These are phyloP conservation scores for Apiospora marii DNA, from an alignment of 2,329 filamentous ascomycete genomes.

Conservation along the genomic window DNA sequence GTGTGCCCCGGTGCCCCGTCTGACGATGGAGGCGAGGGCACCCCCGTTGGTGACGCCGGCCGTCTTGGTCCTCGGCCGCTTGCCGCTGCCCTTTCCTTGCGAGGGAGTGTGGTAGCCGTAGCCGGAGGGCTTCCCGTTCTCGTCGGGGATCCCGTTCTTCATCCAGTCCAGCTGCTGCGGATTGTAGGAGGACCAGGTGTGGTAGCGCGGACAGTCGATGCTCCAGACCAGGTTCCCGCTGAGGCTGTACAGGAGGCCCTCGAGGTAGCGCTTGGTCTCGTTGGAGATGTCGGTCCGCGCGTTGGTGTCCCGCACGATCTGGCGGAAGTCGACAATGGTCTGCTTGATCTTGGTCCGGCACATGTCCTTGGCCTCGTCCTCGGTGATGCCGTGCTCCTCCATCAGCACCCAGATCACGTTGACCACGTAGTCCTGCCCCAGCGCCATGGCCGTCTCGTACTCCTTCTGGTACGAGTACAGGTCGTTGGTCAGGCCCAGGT, in stretches of 20 bases:
- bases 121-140: no score
- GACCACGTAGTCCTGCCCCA: neutral
- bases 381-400: neutral
- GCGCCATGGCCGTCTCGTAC: neutral
- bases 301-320: slow-evolving; percentile 28
- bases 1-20: no score
- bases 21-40: no score
- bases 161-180: slow-evolving; percentile 5
- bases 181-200: neutral
- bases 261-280: slow-evolving; percentile 41
- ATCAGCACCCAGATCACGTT: neutral
- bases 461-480: neutral
- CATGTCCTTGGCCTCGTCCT: slow-evolving; percentile 38
- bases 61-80: no score
- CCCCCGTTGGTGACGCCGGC: no score
- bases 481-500: neutral
- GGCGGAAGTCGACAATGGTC: slow-evolving; percentile 27
- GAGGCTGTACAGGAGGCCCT: slow-evolving; percentile 41
- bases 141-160: neutral
- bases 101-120: no score
- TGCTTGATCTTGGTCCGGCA: slow-evolving; percentile 37
- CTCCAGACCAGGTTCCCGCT: slow-evolving; percentile 47
- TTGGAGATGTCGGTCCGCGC: slow-evolving; percentile 30
- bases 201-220: slow-evolving; percentile 44
- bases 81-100: no score